phyloP scores from a whole-genome alignment of 208 protist species.

The Wallacemonas rigidus region DNA sequence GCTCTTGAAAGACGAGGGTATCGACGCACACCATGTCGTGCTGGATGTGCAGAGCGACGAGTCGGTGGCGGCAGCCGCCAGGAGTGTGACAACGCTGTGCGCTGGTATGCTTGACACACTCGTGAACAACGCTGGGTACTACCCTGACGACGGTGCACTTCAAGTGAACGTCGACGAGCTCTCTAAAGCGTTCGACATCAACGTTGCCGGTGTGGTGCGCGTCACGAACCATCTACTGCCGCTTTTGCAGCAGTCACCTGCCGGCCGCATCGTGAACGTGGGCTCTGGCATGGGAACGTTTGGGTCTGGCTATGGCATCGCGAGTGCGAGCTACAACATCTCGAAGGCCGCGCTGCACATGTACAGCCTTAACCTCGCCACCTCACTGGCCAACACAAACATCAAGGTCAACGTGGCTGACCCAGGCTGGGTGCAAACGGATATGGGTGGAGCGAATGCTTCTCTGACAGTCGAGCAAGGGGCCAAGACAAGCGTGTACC shows the following conservation, averaged over 20 bases:
- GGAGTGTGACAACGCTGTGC: constrained; percentile 32
- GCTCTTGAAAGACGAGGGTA: constrained; percentile 29
- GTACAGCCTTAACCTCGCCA: constrained; percentile 72
- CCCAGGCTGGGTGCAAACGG: constrained; percentile 74
- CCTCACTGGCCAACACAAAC: constrained; percentile 43
- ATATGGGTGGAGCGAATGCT: constrained; percentile 63
- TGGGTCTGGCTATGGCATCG: constrained; percentile 21
- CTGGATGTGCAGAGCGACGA: constrained; percentile 51
- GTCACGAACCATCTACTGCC: constrained; percentile 73
- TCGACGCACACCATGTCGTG: constrained; percentile 36
- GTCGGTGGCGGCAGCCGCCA: constrained; percentile 51
- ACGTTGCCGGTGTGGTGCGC: constrained; percentile 51
- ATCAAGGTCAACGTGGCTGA: constrained; percentile 72
- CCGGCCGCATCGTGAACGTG: constrained; percentile 73
- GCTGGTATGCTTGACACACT: constrained; percentile 58
- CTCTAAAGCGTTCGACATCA: constrained; percentile 54
- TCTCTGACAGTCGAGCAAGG: constrained; percentile 53
- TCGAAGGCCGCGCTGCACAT: constrained; percentile 81
- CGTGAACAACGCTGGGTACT: constrained; percentile 75
- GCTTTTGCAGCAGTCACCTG: constrained; percentile 54
- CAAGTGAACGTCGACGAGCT: constrained; percentile 42
- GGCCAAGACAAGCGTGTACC: constrained; percentile 70
- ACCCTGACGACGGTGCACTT: constrained; percentile 11
- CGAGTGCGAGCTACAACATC: constrained; percentile 44
- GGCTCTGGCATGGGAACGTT: constrained; percentile 66